Evolutionary conservation across 192 early-diverging fungal genomes (phyloP), one percentile per base, ranked within the genome.

Genomic region (Diversispora epigaea): DNA sequence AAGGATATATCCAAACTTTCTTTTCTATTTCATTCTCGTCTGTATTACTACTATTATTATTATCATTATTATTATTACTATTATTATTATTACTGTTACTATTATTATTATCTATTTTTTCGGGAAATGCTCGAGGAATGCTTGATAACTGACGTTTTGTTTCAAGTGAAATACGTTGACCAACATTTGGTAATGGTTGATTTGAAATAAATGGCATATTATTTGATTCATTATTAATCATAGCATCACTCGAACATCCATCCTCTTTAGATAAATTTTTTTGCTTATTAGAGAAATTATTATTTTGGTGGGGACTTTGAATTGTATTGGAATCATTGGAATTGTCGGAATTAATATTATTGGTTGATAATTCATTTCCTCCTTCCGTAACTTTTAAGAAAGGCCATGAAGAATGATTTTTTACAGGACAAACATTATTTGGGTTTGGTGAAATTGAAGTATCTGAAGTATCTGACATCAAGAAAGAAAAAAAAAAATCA

Each of bases 1-100:
- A 93, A 8, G 96, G 96, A 73, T 97, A 97, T 10, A 96, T 82
- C 96, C 96, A 96, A n/a, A n/a, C n/a, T n/a, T n/a, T n/a, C 11
- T 82, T 25, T 56, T 84, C 77, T 15, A 65, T 41, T 50, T 76
- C 75, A 32, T 52, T 67, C 63, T 81, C 71, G 9, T 73, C 69
- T 56, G 77, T 68, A 15, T n/a, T n/a, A n/a, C n/a, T n/a, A n/a
- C n/a, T n/a, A n/a, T n/a, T n/a, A n/a, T n/a, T n/a, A n/a, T n/a
- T n/a, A n/a, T n/a, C n/a, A n/a, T n/a, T n/a, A n/a, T n/a, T n/a
- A n/a, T n/a, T n/a, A n/a, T n/a, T n/a, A n/a, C n/a, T n/a, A n/a
- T n/a, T n/a, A n/a, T n/a, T n/a, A n/a, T n/a, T n/a, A n/a, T n/a
- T n/a, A n/a, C n/a, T n/a, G n/a, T n/a, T n/a, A n/a, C n/a, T n/a